Conservation (phyloP, 345 rosid species). For the Crucihimalaya himalaica region DNA sequence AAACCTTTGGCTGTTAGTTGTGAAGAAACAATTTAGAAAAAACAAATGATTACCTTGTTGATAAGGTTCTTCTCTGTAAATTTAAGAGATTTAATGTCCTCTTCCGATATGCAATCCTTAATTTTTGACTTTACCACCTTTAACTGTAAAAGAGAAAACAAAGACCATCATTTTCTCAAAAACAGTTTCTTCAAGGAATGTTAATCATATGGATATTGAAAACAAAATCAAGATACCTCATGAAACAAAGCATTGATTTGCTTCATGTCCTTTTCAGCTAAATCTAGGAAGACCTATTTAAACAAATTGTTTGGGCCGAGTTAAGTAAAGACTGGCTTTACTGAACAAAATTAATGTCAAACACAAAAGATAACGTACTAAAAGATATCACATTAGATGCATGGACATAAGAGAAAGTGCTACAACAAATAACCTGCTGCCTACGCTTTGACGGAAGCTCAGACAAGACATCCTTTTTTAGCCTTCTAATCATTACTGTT, state of each 20-base stretch:
- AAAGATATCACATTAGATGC: conserved; percentile 3
- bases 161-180: conserved; percentile 25
- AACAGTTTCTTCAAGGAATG: conserved; percentile 6
- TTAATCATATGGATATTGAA: conserved; percentile 14
- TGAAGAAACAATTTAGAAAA: conserved; percentile 6
- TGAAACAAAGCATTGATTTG: conserved; percentile 73
- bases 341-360: no score
- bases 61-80: conserved; percentile 80
- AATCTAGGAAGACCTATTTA: conserved; percentile 80
- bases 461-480: conserved; percentile 85
- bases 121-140: conserved; percentile 68
- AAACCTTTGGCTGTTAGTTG: conserved; percentile 1
- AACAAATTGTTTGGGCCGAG: no score
- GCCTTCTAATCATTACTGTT: conserved; percentile 93
- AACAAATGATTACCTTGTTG: conserved; percentile 58
- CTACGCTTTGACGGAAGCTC: conserved; percentile 91
- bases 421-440: conserved; percentile 64
- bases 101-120: conserved; percentile 68
- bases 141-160: conserved; percentile 52
- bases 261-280: conserved; percentile 81
- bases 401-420: conserved; percentile 1
- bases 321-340: no score
- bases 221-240: conserved; percentile 59
- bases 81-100: conserved; percentile 69
- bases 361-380: background rate